Evolutionary conservation across 164 flowering plant species (phyloP).

Genomic region (Kingdonia uniflora): DNA sequence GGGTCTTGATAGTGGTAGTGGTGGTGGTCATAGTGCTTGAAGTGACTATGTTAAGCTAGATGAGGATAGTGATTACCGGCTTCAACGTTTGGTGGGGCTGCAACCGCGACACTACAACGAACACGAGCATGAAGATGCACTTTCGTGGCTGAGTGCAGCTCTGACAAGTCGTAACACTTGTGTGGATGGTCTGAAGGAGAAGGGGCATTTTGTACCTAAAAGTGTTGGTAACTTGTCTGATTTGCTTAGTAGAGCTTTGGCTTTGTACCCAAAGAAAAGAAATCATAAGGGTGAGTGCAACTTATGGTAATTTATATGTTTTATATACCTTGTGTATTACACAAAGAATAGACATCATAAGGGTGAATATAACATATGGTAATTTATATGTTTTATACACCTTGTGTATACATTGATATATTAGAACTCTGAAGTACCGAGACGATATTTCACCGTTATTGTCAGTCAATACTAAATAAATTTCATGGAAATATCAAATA

Average conservation of each 20-base stretch:
- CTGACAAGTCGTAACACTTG: constrained; percentile 43
- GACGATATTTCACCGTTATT: too few relatives aligned
- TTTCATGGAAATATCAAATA: too few relatives aligned
- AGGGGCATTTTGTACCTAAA: constrained; percentile 4
- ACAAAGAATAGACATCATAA: too few relatives aligned
- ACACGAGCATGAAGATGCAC: constrained; percentile 26
- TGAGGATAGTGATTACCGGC: constrained; percentile 29
- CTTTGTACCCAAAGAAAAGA: constrained; percentile 22
- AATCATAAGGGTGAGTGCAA: too few relatives aligned
- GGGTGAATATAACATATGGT: too few relatives aligned
- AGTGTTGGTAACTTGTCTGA: constrained; percentile 24
- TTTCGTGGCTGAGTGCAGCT: constrained; percentile 44
- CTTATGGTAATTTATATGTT: too few relatives aligned
- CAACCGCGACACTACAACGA: constrained; percentile 14
- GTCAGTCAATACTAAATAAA: too few relatives aligned
- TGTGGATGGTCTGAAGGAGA: constrained; percentile 42
- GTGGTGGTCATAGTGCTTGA: constrained; percentile 11
- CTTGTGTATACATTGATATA: too few relatives aligned
- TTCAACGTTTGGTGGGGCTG: constrained; percentile 14
- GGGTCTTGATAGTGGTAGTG: background rate
- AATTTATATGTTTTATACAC: too few relatives aligned
- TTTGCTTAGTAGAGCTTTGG: constrained; percentile 32
- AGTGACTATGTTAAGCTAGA: constrained; percentile 44
- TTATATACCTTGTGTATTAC: too few relatives aligned
- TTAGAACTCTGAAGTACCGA: too few relatives aligned